Base-by-base conservation (phyloP, 441 rosid genomes). In the Eutrema salsugineum region DNA sequence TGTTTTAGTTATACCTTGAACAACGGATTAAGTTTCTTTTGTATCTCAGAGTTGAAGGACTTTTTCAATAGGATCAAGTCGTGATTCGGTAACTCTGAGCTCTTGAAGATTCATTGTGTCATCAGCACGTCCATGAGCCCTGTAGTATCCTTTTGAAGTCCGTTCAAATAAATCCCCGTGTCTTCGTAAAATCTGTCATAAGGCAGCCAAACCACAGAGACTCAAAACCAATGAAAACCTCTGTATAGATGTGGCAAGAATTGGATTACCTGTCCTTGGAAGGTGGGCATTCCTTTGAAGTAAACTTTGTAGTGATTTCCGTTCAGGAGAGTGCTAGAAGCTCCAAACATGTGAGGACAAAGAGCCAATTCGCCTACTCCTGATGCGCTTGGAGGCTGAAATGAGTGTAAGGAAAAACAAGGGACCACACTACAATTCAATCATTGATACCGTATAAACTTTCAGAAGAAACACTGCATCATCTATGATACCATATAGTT, bases 41-140 rank as follows among this genome's bases (percentile, higher is more conserved):
- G 97, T 57, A 94, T 79, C 24, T 92, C 97, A 38, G 88, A 84
- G 70, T 87, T 94, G 81, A 90, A 88, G 22, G 95, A 75, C 63
- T 63, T 84, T 79, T 77, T 87, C 78, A 91, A 69, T 64, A 76
- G 73, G 67, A 71, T 85, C 79, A 87, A 71, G 77, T 87, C 86
- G 6, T 76, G 42, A 6, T 70, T 67, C 32, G 65, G 20, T 10
- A 64, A 17, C 6, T 73, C 77, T 10, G 81, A 33, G 71, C 63
- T 83, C 71, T 78, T 91, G 68, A 90, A 94, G 87, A 79, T 94
- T 94, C 99, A 94, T 91, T 14, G 97, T 88, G 77, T 94, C 99
- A 84, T 94, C 97, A 47, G 99, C 86, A 55, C 97, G 94, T 6
- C 99, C 99, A 35, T 91, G 99, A 27, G 99, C 99, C 56, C 78